Conservation (phyloP, 2,329 filamentous ascomycete species). For the Verticillium isaacii region DNA sequence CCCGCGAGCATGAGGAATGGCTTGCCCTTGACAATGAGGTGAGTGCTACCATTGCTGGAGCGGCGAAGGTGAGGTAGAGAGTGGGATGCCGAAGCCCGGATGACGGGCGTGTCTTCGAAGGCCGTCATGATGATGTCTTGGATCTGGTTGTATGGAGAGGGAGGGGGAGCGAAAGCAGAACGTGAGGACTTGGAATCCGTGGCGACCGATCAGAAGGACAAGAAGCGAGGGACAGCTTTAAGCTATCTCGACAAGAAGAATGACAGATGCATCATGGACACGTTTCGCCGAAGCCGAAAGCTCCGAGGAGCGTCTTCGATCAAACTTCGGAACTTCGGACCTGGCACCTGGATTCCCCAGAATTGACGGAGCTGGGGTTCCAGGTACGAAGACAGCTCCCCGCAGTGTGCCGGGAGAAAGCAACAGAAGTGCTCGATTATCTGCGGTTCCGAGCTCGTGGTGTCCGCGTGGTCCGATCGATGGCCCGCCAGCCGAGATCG, state of each 20-base stretch:
- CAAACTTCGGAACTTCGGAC: not conserved
- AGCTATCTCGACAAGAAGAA: not conserved
- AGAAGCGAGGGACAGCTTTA: not conserved
- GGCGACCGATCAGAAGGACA: not conserved
- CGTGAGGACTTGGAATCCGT: not conserved
- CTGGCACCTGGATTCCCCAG: not conserved
- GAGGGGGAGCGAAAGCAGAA: not conserved
- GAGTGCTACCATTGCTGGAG: slow-evolving; percentile 20
- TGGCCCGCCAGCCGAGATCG: not conserved
- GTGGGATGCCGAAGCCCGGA: not conserved
- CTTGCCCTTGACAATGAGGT: slow-evolving; percentile 30
- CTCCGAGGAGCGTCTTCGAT: not conserved
- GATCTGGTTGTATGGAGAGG: not conserved
- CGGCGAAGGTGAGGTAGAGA: slow-evolving; percentile 14
- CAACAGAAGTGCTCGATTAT: not conserved
- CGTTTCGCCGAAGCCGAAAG: not conserved
- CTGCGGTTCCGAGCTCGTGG: not conserved
- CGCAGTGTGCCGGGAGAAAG: not conserved
- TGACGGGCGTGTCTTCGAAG: slow-evolving; percentile 1
- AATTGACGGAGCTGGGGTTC: not conserved
- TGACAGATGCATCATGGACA: not conserved
- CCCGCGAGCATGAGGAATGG: slow-evolving; percentile 29
- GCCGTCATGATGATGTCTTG: slow-evolving; percentile 6
- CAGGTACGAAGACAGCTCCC: not conserved
- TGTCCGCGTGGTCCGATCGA: not conserved